These are phyloP conservation scores for Aspergillus tanneri DNA, from an alignment of 2,329 filamentous ascomycete genomes.

Conservation along the genomic window DNA sequence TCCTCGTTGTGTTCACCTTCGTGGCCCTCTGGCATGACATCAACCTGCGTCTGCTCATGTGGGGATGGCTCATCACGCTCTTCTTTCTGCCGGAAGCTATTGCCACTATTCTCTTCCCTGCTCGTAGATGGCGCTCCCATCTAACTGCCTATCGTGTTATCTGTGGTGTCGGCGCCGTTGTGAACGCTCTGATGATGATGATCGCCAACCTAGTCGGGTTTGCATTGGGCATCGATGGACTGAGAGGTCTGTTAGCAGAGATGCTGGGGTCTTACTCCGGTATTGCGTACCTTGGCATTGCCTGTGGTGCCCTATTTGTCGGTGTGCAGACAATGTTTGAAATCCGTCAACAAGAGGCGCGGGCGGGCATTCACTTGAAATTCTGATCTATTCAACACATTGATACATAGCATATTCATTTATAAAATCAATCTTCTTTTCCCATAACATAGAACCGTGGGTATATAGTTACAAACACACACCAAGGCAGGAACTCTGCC, in stretches of 20 bases:
- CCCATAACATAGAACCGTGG: too few species aligned
- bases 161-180: constrained; percentile 76
- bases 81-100: constrained; percentile 90
- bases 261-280: constrained; percentile 79
- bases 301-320: constrained; percentile 75
- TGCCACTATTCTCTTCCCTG: constrained; percentile 70
- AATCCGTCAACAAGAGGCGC: constrained; percentile 77
- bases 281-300: constrained; percentile 67
- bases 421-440: background rate
- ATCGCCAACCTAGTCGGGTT: constrained; percentile 92
- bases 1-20: constrained; percentile 87
- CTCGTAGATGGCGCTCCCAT: constrained; percentile 64
- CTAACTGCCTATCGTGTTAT: constrained; percentile 76
- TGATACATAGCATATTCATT: background rate
- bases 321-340: constrained; percentile 97
- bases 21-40: constrained; percentile 99
- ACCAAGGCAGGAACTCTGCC: too few species aligned
- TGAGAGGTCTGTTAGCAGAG: constrained; percentile 71
- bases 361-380: constrained; percentile 78
- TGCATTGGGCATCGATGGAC: constrained; percentile 83
- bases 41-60: constrained; percentile 81
- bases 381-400: constrained; percentile 53
- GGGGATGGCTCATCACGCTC: constrained; percentile 94
- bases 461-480: too few species aligned
- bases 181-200: constrained; percentile 93